Conservation (phyloP, 2,329 filamentous ascomycete species). For the Pseudofabraea citricarpa region DNA sequence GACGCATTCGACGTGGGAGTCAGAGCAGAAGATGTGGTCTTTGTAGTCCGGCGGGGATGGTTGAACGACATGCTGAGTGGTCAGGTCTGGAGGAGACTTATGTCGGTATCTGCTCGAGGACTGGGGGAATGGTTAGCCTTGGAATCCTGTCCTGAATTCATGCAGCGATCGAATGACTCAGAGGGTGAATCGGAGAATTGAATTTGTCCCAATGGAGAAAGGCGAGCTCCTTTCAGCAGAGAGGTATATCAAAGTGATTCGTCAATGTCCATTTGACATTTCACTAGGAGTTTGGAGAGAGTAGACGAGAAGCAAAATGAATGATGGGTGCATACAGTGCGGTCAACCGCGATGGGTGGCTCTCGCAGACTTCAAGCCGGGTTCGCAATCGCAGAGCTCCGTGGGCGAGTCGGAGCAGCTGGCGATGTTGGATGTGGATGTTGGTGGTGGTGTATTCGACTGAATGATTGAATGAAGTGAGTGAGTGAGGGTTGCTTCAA, state of each 20-base stretch:
- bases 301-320: no score
- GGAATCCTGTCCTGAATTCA: constrained; percentile 16
- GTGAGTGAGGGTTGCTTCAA: background rate
- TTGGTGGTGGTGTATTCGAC: background rate
- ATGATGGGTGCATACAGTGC: background rate
- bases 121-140: constrained; percentile 23
- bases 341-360: background rate
- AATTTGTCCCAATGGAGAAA: constrained; percentile 14
- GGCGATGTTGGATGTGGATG: background rate
- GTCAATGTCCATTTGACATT: constrained; percentile 11
- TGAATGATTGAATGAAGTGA: background rate
- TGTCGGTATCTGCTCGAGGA: constrained; percentile 13
- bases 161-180: constrained; percentile 24
- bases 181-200: constrained; percentile 16
- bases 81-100: constrained; percentile 11
- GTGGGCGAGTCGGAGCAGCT: background rate
- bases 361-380: no score
- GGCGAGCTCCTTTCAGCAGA: constrained; percentile 9
- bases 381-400: no score
- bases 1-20: constrained; percentile 37
- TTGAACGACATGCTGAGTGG: constrained; percentile 28
- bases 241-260: constrained; percentile 21
- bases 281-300: constrained; percentile 1
- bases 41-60: constrained; percentile 30
- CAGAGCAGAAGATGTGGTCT: constrained; percentile 34